These are phyloP conservation scores for Rhodamnia rubescens DNA, from an alignment of 345 rosid genomes.

Conservation along the genomic window DNA sequence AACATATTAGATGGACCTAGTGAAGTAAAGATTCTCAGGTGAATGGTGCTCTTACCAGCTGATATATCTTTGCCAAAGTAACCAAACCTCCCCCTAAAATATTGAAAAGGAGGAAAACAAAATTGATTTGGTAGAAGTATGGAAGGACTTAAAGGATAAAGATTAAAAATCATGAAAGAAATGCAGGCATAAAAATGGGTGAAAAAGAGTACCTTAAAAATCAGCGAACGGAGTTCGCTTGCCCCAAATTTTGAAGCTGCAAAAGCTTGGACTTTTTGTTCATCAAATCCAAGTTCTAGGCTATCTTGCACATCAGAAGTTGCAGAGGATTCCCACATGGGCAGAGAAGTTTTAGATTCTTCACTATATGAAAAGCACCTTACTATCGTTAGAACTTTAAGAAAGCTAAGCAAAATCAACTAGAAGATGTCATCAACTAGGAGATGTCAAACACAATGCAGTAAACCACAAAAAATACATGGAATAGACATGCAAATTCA, in stretches of 20 bases:
- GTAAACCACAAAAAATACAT: neutral
- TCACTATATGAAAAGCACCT: slow-evolving; percentile 33
- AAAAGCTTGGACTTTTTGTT: slow-evolving; percentile 54
- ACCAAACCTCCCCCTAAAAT: slow-evolving; percentile 62
- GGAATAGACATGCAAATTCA: neutral
- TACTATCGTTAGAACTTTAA: neutral
- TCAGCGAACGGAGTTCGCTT: slow-evolving; percentile 48
- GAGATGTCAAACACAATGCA: neutral
- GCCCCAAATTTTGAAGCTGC: slow-evolving; percentile 52
- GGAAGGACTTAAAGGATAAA: neutral
- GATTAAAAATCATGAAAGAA: neutral
- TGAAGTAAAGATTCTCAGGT: neutral
- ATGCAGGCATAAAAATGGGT: neutral
- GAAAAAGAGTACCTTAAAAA: slow-evolving; percentile 49
- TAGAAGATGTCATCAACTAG: neutral
- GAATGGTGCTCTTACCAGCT: slow-evolving; percentile 43
- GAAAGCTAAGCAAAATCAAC: neutral
- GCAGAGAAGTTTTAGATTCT: slow-evolving; percentile 44
- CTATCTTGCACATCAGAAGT: slow-evolving; percentile 19
- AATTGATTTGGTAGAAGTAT: neutral
- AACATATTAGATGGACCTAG: neutral
- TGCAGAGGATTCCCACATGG: slow-evolving; percentile 40
- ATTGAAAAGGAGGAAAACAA: slow-evolving; percentile 4
- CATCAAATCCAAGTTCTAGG: slow-evolving; percentile 62
- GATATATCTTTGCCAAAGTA: slow-evolving; percentile 63